Conservation (phyloP, 441 rosid species). For the Francoa sonchifolia region DNA sequence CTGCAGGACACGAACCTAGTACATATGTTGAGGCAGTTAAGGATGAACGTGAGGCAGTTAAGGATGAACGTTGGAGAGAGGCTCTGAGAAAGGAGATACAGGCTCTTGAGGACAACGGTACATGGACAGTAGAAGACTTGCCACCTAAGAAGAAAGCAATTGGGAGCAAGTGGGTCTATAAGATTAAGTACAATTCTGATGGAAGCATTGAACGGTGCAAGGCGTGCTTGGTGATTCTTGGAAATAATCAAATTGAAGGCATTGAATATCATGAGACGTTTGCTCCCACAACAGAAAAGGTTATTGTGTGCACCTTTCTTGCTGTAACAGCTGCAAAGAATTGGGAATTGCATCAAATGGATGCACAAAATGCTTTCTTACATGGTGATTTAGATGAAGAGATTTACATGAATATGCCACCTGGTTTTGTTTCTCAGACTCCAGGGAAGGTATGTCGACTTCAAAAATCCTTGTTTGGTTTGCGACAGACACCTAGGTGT, state of each 20-base stretch:
- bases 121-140: background rate
- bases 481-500: background rate
- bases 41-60: background rate
- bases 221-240: background rate
- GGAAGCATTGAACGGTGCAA: background rate
- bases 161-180: background rate
- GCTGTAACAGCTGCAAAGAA: background rate
- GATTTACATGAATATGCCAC: slow-evolving; percentile 3
- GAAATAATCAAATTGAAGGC: background rate
- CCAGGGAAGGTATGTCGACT: background rate
- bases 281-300: background rate
- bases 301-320: background rate
- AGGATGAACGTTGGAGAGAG: background rate
- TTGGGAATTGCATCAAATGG: background rate
- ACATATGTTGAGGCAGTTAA: background rate
- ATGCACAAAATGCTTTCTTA: background rate
- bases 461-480: slow-evolving; percentile 4
- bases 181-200: background rate
- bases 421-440: background rate
- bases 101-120: slow-evolving; percentile 3
- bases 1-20: background rate
- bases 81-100: slow-evolving; percentile 5
- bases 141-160: slow-evolving; percentile 4
- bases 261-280: background rate
- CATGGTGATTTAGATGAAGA: background rate